Evolutionary conservation across 2,329 filamentous ascomycete genomes (phyloP).

Genomic region (Gnomoniopsis smithogilvyi): DNA sequence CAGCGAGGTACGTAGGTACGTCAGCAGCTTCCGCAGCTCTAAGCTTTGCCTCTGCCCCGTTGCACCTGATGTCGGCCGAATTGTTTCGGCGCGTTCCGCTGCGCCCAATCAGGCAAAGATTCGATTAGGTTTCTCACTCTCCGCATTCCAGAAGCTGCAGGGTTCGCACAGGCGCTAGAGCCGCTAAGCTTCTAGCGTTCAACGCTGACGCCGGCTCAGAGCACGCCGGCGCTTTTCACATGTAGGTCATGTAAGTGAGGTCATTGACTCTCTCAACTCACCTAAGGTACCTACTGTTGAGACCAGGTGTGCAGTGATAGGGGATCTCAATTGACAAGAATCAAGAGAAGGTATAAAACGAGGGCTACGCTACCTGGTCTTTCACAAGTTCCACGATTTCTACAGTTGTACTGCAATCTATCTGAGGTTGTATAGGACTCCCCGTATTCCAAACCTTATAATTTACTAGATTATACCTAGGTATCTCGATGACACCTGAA

Average conservation of each 20-base stretch:
- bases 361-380: background rate
- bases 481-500: background rate
- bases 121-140: too few relatives aligned
- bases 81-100: background rate
- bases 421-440: background rate
- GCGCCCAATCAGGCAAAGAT: conserved; percentile 3
- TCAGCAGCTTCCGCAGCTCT: background rate
- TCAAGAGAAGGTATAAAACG: background rate
- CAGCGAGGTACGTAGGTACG: background rate
- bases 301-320: background rate
- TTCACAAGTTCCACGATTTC: too few relatives aligned
- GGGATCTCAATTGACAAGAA: background rate
- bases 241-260: conserved; percentile 4
- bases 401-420: too few relatives aligned
- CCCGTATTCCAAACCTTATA: background rate
- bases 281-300: too few relatives aligned
- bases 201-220: background rate
- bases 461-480: too few relatives aligned
- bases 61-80: conserved; percentile 3
- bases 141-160: background rate
- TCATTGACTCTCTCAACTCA: conserved; percentile 12
- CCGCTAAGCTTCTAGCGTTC: background rate
- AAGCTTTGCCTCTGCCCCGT: background rate
- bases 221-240: background rate
- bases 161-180: background rate